Evolutionary conservation across 257 asterid genomes (phyloP), one percentile per base, ranked within the genome.

Genomic region (Penstemon eatonii): DNA sequence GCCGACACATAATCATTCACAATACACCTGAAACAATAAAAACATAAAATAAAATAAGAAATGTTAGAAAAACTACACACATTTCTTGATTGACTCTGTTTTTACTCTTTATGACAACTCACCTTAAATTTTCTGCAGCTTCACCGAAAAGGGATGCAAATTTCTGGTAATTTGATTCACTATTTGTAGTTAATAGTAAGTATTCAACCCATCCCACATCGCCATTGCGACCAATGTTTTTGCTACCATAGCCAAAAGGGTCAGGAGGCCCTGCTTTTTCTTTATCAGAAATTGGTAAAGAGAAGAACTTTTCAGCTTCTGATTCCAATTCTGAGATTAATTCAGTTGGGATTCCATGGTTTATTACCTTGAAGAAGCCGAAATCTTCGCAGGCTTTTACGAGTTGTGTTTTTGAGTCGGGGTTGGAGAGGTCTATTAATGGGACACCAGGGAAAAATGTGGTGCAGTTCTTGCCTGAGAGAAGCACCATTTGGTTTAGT

Each of bases 211-310:
- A 84, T 3, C 96, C 96, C 8, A 72, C 69, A 50, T 90, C 96
- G 18, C 93, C 93, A 60, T 77, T 83, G 11, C 0, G 37, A 50
- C 97, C 97, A 63, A 90, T 90, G 0, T 66, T 72, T 11, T 88
- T 90, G 73, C 76, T 74, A 0, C 97, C 97, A 64, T 86, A 90
- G 61, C 95, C 97, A 68, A 83, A 90, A 9, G 97, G 96, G 67
- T 79, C 75, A n/a, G 89, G 81, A 0, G 93, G 89, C 8, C 92
- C 90, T 0, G 87, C 91, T 37, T 75, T 86, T 7, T 76, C 74
- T 15, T 88, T 90, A 33, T 79, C 83, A 1, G 83, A 49, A 0
- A 74, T 71, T 1, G 96, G 87, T 13, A 87, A 66, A 2, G 92
- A 81, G 72, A 90, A 90, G 80, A 90, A 90, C 6, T 85, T 79